These are phyloP conservation scores for Lentinula detonsa DNA, from an alignment of 768 basidiomycete species.

Conservation along the genomic window DNA sequence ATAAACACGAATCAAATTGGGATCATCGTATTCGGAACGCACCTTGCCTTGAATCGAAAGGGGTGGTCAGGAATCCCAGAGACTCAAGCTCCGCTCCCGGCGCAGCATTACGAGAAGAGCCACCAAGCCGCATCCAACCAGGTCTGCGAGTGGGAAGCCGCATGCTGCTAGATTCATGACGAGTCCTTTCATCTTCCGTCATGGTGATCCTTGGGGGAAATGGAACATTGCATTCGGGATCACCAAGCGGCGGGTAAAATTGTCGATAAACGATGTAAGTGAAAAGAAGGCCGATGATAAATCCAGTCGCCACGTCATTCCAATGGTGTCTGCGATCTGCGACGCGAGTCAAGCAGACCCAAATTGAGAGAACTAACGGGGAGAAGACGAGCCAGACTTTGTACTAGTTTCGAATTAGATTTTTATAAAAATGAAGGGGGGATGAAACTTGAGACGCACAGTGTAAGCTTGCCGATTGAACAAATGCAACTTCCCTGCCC, in stretches of 20 bases:
- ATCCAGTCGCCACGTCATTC: conserved; percentile 14
- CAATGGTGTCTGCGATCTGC: conserved; percentile 19
- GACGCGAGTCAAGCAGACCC: conserved; percentile 17
- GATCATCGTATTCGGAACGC: conserved; percentile 17
- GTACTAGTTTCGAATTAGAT: conserved; percentile 4
- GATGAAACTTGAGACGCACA: conserved; percentile 6
- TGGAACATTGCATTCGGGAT: conserved; percentile 15
- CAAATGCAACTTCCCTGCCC: conserved; percentile 17
- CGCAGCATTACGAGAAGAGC: neutral
- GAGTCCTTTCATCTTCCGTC: neutral
- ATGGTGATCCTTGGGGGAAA: conserved; percentile 8
- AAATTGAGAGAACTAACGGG: conserved; percentile 15
- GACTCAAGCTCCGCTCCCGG: neutral
- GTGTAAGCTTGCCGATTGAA: conserved; percentile 14
- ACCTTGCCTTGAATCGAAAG: neutral
- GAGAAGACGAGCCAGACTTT: conserved; percentile 18
- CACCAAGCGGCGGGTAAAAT: conserved; percentile 17
- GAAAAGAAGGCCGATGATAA: conserved; percentile 13
- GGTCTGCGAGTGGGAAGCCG: neutral
- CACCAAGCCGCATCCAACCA: neutral
- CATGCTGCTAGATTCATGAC: neutral
- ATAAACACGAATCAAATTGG: neutral
- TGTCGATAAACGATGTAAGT: conserved; percentile 16
- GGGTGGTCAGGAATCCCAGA: neutral
- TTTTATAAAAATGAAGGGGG: neutral